phyloP scores from a whole-genome alignment of 805 yeast species.

The Kuraishia capsulata region DNA sequence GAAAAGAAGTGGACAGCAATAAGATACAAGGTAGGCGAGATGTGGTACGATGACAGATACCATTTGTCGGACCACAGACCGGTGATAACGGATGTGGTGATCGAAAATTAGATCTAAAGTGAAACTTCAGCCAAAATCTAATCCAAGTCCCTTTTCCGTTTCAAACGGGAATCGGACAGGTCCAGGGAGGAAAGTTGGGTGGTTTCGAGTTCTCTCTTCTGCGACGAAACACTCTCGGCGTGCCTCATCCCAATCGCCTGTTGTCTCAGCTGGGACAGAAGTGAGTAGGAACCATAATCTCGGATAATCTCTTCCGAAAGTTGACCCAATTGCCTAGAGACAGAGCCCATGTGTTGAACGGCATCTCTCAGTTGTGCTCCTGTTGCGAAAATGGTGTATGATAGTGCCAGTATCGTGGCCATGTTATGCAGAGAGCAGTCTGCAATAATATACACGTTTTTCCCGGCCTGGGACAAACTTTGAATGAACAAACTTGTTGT shows the following conservation, averaged over 20 bases:
- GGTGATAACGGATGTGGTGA: constrained; percentile 21
- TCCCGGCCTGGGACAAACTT: neutral
- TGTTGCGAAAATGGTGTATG: neutral
- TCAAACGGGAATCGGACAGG: neutral
- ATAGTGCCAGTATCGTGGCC: neutral
- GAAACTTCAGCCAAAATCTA: too few species aligned
- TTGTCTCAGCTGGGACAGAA: neutral
- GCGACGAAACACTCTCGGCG: neutral
- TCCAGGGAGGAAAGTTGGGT: too few species aligned
- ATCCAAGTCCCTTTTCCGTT: neutral
- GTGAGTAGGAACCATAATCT: neutral
- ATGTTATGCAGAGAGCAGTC: too few species aligned
- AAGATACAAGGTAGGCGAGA: constrained; percentile 24
- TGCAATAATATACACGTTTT: neutral
- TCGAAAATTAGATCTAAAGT: neutral
- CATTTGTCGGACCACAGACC: constrained; percentile 41
- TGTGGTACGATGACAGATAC: constrained; percentile 23
- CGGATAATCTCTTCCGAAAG: neutral
- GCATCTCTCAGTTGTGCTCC: neutral
- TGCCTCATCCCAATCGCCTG: neutral
- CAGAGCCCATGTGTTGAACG: neutral
- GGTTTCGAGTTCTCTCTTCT: too few species aligned
- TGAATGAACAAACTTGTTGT: neutral
- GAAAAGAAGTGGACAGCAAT: constrained; percentile 11
- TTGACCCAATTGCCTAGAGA: neutral